Percentiles rank a stretch among this genome's conserved stretches.
These are phyloP conservation scores for Roridomyces roridus DNA, from an alignment of 768 basidiomycete species.

Conservation along the genomic window DNA sequence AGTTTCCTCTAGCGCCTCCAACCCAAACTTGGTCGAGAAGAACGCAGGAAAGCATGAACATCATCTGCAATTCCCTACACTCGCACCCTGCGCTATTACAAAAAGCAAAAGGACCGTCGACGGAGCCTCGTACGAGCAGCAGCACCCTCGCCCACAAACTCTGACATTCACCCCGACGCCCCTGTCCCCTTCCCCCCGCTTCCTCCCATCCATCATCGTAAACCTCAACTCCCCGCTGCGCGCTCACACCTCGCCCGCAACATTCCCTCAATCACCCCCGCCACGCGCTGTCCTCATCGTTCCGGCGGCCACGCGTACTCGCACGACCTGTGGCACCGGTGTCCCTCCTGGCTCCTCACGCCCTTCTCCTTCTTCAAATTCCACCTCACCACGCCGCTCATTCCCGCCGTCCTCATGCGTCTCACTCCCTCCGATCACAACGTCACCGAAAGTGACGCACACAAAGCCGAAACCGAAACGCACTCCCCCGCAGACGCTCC, in stretches of 20 bases:
- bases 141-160: conserved; percentile 33
- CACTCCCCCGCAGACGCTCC: conserved; percentile 52
- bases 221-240: conserved; percentile 35
- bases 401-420: background rate
- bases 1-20: conserved; percentile 5
- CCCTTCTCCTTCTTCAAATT: no score
- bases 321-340: background rate
- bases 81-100: conserved; percentile 52
- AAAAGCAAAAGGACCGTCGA: conserved; percentile 52
- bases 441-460: conserved; percentile 35
- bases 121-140: conserved; percentile 38
- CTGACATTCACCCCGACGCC: no score
- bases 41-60: background rate
- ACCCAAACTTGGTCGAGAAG: conserved; percentile 27
- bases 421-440: conserved; percentile 36
- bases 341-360: conserved; percentile 5
- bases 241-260: conserved; percentile 16
- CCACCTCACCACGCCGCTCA: no score
- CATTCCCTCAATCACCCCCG: conserved; percentile 15
- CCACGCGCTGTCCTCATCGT: conserved; percentile 18
- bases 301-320: conserved; percentile 23
- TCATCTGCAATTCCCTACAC: conserved; percentile 36
- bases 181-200: no score
- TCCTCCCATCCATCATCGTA: conserved; percentile 27
- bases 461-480: conserved; percentile 55